A percentile compares a stretch with the other conserved stretches of the same genome.
These are phyloP conservation scores for Clathrospora elynae DNA, from an alignment of 2,329 filamentous ascomycete genomes.

Conservation along the genomic window DNA sequence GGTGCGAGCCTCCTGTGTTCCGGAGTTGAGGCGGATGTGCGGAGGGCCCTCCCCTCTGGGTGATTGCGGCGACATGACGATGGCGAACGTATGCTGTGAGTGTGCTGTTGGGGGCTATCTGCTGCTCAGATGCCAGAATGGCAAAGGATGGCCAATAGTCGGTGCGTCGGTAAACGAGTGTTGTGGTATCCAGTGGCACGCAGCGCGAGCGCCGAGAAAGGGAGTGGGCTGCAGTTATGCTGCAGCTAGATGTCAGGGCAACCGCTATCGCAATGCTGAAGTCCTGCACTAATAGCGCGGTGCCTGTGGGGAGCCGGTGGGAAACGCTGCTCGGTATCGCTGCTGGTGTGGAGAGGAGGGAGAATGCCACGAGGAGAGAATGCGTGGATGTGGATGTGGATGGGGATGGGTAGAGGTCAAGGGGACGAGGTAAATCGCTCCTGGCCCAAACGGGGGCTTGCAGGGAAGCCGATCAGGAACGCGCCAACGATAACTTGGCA, in stretches of 20 bases:
- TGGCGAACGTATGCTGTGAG: constrained; percentile 41
- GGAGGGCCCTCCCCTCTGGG: constrained; percentile 52
- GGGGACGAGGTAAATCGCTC: constrained; percentile 23
- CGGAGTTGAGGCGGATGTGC: constrained; percentile 69
- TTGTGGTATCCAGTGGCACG: constrained; percentile 39
- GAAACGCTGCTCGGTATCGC: constrained; percentile 31
- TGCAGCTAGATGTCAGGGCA: constrained; percentile 31
- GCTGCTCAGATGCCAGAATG: constrained; percentile 31
- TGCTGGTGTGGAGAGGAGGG: constrained; percentile 29
- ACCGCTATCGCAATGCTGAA: constrained; percentile 25
- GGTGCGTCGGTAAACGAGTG: constrained; percentile 29
- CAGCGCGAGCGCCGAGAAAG: constrained; percentile 26
- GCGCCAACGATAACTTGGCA: constrained; percentile 28
- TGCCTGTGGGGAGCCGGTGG: constrained; percentile 8
- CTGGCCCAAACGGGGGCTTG: constrained; percentile 25
- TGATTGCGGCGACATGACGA: constrained; percentile 38
- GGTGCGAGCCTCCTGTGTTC: constrained; percentile 57
- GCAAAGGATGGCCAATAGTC: constrained; percentile 9
- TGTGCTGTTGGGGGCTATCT: constrained; percentile 20
- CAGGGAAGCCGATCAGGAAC: constrained; percentile 25
- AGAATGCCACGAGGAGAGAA: constrained; percentile 15
- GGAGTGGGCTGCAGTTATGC: constrained; percentile 25
- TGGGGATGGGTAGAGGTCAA: constrained; percentile 8
- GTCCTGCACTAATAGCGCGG: constrained; percentile 13
- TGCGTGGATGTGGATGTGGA: constrained; percentile 2